Base-by-base conservation (phyloP, 257 asterid genomes). In the Coffea eugenioides region DNA sequence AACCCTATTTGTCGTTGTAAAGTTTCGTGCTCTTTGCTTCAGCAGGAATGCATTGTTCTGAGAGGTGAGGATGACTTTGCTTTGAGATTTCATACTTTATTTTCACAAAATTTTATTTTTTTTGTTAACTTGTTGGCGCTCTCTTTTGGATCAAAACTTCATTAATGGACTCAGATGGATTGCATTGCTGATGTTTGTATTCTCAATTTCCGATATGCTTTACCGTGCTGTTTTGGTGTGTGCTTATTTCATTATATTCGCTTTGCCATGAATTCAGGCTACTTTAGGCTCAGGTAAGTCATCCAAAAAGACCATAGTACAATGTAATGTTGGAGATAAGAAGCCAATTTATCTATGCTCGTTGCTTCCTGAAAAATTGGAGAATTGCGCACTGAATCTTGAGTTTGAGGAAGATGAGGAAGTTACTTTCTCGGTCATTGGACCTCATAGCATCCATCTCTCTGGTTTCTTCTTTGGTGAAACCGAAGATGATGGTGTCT, bases 321-420 rank as follows among this genome's bases (percentile, higher is more conserved):
- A 92, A 79, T 94, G 98, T 89, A 78, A 36, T 75, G 95, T 96
- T 54, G 97, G 98, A 74, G 90, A 89, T 84, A 94, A 87, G 80
- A 85, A 76, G 75, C 99, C 99, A 4, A 90, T 92, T 82, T 84
- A 87, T 79, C 51, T 96, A 78, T 94, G 98, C 82, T 84, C 97
- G 0, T 77, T 96, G 88, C 76, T 91, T 66, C 99, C 99, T 0
- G 90, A 90, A 77, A 92, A 16, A 70, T 77, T 92, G 45, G 99
- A 96, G 90, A 92, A 87, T 8, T 92, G 95, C 80, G 80, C 92
- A 1, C 76, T 93, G 89, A 90, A 92, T 89, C 93, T 85, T 20
- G 98, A 94, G 85, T 96, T 96, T 52, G 97, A 91, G 83, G 99
- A 94, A 82, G 97, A 92, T 0, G 93, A 91, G 36, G 91, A 92